Percentiles rank a stretch among this genome's conserved stretches.
phyloP scores from a whole-genome alignment of 495 filamentous ascomycete species.

The Lophiotrema nucula region DNA sequence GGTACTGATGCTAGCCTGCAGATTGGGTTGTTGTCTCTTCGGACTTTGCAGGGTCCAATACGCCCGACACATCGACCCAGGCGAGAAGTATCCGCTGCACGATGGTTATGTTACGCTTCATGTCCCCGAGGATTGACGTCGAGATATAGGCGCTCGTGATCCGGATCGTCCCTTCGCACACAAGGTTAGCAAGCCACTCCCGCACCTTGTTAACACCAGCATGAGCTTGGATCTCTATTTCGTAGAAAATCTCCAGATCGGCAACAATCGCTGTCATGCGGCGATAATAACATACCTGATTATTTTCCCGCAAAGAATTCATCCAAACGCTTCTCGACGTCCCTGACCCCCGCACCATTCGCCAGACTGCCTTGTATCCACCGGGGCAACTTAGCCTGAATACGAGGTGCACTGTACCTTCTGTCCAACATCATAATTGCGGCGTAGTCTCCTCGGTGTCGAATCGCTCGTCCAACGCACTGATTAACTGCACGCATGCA shows the following conservation, averaged over 20 bases:
- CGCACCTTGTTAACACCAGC: constrained; percentile 7
- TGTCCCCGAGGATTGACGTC: too few species aligned
- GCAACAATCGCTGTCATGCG: background rate
- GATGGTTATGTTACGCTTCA: too few species aligned
- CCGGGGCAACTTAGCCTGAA: constrained; percentile 75
- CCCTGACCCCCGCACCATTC: constrained; percentile 47
- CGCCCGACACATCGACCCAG: too few species aligned
- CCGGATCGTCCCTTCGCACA: too few species aligned
- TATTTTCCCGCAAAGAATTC: constrained; percentile 46
- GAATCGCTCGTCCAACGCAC: constrained; percentile 87
- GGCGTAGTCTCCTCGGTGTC: constrained; percentile 86
- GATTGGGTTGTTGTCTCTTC: too few species aligned
- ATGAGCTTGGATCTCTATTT: too few species aligned
- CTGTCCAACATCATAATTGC: constrained; percentile 82
- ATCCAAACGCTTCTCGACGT: constrained; percentile 55
- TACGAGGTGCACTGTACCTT: constrained; percentile 66
- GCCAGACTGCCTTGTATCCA: constrained; percentile 76
- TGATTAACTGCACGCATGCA: constrained; percentile 98
- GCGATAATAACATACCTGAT: background rate
- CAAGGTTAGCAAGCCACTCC: constrained; percentile 6
- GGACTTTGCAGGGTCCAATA: too few species aligned
- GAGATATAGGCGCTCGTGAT: too few species aligned
- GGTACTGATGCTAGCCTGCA: too few species aligned
- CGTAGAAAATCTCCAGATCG: background rate
- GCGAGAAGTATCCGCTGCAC: too few species aligned